Percentiles rank a stretch among this genome's conserved stretches.
These are phyloP conservation scores for Fusarium musae DNA, from an alignment of 2,329 filamentous ascomycete species.

Conservation along the genomic window DNA sequence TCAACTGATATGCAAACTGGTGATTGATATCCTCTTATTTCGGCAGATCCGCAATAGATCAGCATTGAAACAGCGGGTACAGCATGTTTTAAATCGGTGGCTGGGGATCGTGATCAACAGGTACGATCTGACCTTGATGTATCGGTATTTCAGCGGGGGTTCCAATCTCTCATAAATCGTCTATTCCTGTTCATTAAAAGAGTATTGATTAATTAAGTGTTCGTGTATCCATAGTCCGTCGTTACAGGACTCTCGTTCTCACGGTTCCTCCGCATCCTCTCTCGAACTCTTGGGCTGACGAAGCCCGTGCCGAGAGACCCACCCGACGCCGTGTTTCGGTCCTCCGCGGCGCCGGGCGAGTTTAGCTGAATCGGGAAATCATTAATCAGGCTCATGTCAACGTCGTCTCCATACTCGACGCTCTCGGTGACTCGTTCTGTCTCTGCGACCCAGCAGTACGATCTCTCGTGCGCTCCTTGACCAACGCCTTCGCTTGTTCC, in stretches of 20 bases:
- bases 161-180: neutral
- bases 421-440: conserved; percentile 37
- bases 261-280: conserved; percentile 7
- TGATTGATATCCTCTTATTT: neutral
- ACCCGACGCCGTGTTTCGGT: conserved; percentile 15
- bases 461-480: conserved; percentile 60
- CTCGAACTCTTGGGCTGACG: neutral
- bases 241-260: conserved; percentile 19
- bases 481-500: conserved; percentile 31
- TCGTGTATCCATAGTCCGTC: conserved; percentile 5
- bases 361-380: conserved; percentile 20
- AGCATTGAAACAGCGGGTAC: neutral
- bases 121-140: conserved; percentile 13
- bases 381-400: conserved; percentile 11
- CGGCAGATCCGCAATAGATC: conserved; percentile 4
- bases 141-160: neutral
- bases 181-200: neutral
- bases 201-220: conserved; percentile 5
- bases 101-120: conserved; percentile 33
- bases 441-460: conserved; percentile 63
- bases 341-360: conserved; percentile 11
- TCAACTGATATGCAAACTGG: neutral
- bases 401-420: conserved; percentile 9
- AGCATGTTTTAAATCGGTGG: conserved; percentile 6
- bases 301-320: conserved; percentile 18